These are phyloP conservation scores for Hura crepitans DNA, from an alignment of 441 rosid species.

Conservation along the genomic window DNA sequence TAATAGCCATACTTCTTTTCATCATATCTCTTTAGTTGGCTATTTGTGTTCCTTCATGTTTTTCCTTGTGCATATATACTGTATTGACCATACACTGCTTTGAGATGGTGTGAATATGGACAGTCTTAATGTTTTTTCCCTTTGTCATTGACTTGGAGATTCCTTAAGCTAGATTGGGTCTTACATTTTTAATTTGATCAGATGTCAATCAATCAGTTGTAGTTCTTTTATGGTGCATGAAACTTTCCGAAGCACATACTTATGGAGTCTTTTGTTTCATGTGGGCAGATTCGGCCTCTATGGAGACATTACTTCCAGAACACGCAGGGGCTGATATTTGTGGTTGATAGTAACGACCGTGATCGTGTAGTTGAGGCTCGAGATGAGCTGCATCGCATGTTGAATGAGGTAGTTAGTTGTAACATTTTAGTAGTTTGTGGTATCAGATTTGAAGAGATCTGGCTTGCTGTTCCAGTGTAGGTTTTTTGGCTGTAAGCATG, in stretches of 20 bases:
- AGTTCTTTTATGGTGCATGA: background rate
- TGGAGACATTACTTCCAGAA: constrained; percentile 71
- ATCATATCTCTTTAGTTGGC: too few species aligned
- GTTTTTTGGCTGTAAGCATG: background rate
- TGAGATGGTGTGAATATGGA: background rate
- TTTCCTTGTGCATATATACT: background rate
- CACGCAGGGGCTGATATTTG: constrained; percentile 62
- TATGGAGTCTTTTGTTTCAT: background rate
- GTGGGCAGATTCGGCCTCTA: constrained; percentile 55
- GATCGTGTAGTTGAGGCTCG: constrained; percentile 63
- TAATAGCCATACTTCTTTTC: too few species aligned
- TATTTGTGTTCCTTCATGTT: background rate
- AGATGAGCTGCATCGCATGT: constrained; percentile 65
- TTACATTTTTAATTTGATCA: background rate
- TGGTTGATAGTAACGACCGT: constrained; percentile 65
- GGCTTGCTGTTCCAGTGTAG: background rate
- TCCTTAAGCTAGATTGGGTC: background rate
- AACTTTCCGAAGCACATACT: background rate
- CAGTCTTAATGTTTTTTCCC: too few species aligned
- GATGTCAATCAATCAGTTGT: background rate
- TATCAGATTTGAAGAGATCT: background rate
- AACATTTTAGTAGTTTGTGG: background rate
- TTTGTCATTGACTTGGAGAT: background rate
- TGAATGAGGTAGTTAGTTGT: constrained; percentile 43
- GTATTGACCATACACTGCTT: background rate